phyloP scores from a whole-genome alignment of 2,329 filamentous ascomycete genomes.

The Colletotrichum nymphaeae region DNA sequence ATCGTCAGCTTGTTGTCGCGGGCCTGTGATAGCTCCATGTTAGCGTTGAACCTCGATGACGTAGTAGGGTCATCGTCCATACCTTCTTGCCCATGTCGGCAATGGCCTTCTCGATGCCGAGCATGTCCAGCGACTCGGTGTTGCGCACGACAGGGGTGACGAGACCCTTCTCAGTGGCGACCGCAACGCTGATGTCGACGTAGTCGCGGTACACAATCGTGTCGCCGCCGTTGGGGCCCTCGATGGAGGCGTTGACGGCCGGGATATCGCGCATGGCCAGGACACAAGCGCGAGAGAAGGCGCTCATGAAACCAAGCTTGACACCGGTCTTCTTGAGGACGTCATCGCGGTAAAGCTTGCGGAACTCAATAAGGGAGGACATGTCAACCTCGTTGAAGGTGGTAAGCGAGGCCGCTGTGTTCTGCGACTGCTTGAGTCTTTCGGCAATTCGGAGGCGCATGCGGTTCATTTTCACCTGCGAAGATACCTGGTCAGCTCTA shows the following conservation, averaged over 20 bases:
- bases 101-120: conserved; percentile 91
- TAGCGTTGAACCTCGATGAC: not conserved
- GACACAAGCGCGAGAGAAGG: conserved; percentile 90
- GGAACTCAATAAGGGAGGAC: conserved; percentile 96
- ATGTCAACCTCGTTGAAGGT: conserved; percentile 99
- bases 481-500: not conserved
- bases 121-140: conserved; percentile 86
- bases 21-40: conserved; percentile 65
- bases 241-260: conserved; percentile 94
- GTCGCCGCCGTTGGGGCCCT: conserved; percentile 93
- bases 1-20: conserved; percentile 97
- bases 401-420: conserved; percentile 95
- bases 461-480: conserved; percentile 98
- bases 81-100: conserved; percentile 97
- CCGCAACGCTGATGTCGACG: conserved; percentile 96
- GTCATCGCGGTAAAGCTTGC: conserved; percentile 97
- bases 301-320: conserved; percentile 99
- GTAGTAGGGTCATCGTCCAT: conserved; percentile 37
- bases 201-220: conserved; percentile 99
- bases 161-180: conserved; percentile 96
- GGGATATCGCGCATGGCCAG: conserved; percentile 96
- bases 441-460: conserved; percentile 98
- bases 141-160: conserved; percentile 98
- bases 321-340: conserved; percentile 95
- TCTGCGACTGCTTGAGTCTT: conserved; percentile 98